These are phyloP conservation scores for Zanthoxylum bungeanum DNA, from an alignment of 345 rosid genomes.

Conservation along the genomic window DNA sequence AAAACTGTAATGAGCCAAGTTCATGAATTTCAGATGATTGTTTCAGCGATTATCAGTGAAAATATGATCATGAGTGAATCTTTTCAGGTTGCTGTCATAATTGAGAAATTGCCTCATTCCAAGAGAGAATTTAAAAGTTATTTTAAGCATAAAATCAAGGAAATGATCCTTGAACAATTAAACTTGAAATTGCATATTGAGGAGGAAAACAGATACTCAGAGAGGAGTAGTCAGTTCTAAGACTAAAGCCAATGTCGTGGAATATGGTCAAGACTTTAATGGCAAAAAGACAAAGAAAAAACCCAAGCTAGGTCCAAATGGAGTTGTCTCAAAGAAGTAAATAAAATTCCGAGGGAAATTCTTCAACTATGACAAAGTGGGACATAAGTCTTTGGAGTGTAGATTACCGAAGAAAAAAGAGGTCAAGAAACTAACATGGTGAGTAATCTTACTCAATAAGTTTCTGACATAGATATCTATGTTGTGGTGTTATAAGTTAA, in stretches of 20 bases:
- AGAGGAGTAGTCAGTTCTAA: neutral
- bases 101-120: neutral
- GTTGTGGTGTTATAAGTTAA: neutral
- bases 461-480: neutral
- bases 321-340: neutral
- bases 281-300: too few species aligned
- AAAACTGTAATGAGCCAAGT: neutral
- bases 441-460: neutral
- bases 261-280: neutral
- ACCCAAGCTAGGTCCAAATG: too few species aligned
- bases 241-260: neutral
- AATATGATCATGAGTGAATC: neutral
- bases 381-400: too few species aligned
- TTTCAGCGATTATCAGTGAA: neutral
- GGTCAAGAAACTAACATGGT: too few species aligned
- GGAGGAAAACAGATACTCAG: neutral
- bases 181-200: neutral
- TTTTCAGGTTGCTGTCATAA: neutral
- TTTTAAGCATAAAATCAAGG: neutral
- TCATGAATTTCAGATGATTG: neutral
- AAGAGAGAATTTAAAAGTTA: neutral
- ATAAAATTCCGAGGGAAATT: too few species aligned
- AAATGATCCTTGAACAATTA: neutral
- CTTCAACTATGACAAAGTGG: too few species aligned
- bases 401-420: too few species aligned